These are phyloP conservation scores for Chlorophyllum brunneum DNA, from an alignment of 768 basidiomycete genomes.

Conservation along the genomic window DNA sequence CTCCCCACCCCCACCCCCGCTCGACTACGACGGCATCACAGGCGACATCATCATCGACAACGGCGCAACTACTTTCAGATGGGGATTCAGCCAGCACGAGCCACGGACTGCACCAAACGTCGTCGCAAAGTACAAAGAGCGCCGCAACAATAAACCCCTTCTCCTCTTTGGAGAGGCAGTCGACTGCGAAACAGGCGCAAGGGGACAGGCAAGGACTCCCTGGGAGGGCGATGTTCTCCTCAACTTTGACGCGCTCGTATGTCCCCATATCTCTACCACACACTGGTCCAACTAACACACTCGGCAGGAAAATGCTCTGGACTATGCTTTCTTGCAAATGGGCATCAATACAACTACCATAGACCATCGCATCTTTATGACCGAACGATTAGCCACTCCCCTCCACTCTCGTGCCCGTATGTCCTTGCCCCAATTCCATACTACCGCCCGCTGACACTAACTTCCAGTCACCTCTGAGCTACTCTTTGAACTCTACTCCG, in stretches of 20 bases:
- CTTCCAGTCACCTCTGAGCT: slow-evolving; percentile 87
- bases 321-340: slow-evolving; percentile 85
- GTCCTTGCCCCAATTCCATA: slow-evolving; percentile 26
- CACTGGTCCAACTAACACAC: slow-evolving; percentile 23
- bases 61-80: slow-evolving; percentile 77
- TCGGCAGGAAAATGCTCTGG: slow-evolving; percentile 86
- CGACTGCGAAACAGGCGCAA: slow-evolving; percentile 81
- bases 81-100: slow-evolving; percentile 64
- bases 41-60: slow-evolving; percentile 80
- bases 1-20: slow-evolving; percentile 18
- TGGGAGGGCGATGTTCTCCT: slow-evolving; percentile 95
- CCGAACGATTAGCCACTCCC: slow-evolving; percentile 85
- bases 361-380: slow-evolving; percentile 90
- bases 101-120: slow-evolving; percentile 69
- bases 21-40: slow-evolving; percentile 48
- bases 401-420: slow-evolving; percentile 81
- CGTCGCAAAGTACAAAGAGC: slow-evolving; percentile 85
- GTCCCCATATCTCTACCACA: slow-evolving; percentile 26
- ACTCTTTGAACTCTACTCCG: slow-evolving; percentile 90
- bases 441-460: background rate
- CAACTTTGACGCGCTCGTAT: slow-evolving; percentile 90
- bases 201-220: slow-evolving; percentile 72
- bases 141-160: slow-evolving; percentile 77
- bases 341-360: slow-evolving; percentile 76
- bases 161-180: slow-evolving; percentile 86